Evolutionary conservation across 176 grass and related monocot genomes (phyloP), one percentile per base, ranked within the genome.

Genomic region (Oryza australiensis): DNA sequence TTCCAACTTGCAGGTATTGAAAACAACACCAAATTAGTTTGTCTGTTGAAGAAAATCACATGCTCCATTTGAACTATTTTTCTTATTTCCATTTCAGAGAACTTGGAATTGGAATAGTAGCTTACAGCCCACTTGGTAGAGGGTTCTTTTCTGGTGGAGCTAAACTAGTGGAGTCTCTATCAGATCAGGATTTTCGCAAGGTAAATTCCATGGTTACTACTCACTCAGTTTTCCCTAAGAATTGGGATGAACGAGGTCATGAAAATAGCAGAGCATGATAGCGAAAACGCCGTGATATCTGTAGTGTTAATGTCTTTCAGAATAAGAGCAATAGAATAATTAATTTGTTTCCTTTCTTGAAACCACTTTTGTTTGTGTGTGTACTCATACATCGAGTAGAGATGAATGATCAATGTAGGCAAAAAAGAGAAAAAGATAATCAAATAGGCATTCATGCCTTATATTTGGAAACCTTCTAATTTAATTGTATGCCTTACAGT

Each of bases 121-220:
- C 86, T 60, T 95, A 95, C 27, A 88, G 90, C 68, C 93, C 90
- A 43, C 74, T 94, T 9, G 92, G 92, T 8, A 80, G 84, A 70
- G 92, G 92, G 3, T 94, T 94, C 37, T 80, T 95, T 7, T 89
- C 84, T 28, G 57, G 33, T 48, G 89, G 93, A 41, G 18, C 89
- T 24, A 89, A 91, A 63, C 29, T 94, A 18, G 26, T 87, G 57
- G 76, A 86, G 13, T 70, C 41, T 30, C 70, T 91, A 20, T 73
- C 89, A 23, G 81, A 89, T 4, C 70, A 89, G 51, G 92, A 92
- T 28, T 70, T 80, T 11, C 78, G 92, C 12, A 94, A 92, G 89
- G 86, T 91, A 26, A 78, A 74, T 68, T 64, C 60, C 55, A 48
- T 76, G 12, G 26, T 3, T 27, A 26, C 41, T 20, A 22, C 38